Evolutionary conservation across 306 rosid species (phyloP), one percentile per base, ranked within the genome.

Genomic region (Citrullus colocynthis): DNA sequence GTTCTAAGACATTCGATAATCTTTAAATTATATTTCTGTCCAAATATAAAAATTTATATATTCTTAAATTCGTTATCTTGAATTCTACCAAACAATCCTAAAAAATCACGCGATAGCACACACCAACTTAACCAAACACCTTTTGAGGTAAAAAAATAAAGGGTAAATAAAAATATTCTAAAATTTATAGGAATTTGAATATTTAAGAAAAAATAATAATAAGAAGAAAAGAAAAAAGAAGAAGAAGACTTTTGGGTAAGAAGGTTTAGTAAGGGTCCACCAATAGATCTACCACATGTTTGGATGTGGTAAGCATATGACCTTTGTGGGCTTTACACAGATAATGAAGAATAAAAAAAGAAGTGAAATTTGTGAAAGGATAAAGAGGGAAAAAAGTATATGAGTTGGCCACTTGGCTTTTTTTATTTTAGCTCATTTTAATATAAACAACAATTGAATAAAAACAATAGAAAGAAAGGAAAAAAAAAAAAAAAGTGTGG

Each of bases 231-330:
- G 16, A 6, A 34, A 32, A 15, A 2, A 16, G 11, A 44, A n/a
- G 11, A 12, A 44, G 0, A 18, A 69, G 9, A 10, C 2, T 10
- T 41, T 42, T 44, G 3, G 1, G 56, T 5, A 44, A 48, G 39
- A 45, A 45, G 58, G 41, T 21, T 71, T 1, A 20, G 51, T 0
- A 5, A 20, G 66, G 57, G 76, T 13, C 76, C 76, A 69, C 74
- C 58, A 21, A 9, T 42, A 39, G 52, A 69, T 69, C 20, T 45
- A 45, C 37, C 76, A 70, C 39, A 21, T 70, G 76, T 48, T 45
- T 70, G 76, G 58, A 70, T 70, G 76, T 70, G 76, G 11, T 45
- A 45, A 45, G 57, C 76, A 71, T 45, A 24, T 71, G 76, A 71
- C 18, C 58, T 71, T 71, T 67, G 76, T 71, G 41, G 52, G 21